A percentile compares a stretch with the other conserved stretches of the same genome.
Evolutionary conservation across 345 rosid species (phyloP).

Genomic region (Aegle marmelos): DNA sequence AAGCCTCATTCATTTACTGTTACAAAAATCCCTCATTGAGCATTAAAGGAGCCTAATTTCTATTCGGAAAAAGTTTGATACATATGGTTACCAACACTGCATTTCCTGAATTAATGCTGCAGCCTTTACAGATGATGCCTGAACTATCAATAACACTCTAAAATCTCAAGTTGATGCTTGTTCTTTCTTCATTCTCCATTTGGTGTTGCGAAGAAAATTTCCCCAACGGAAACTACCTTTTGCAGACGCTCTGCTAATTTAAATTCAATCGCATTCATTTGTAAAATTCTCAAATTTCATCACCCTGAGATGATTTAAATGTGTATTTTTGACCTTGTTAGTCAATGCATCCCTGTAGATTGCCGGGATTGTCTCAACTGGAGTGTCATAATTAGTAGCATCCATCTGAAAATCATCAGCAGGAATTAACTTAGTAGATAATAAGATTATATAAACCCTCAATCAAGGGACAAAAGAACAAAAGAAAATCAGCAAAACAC

Average conservation of each 20-base stretch:
- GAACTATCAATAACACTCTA: background rate
- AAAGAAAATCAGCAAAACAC: background rate
- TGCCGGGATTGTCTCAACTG: background rate
- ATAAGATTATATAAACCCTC: background rate
- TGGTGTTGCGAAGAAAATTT: background rate
- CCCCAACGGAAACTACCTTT: background rate
- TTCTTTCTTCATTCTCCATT: background rate
- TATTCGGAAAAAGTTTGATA: too few species aligned
- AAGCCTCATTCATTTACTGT: background rate
- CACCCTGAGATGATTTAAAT: background rate
- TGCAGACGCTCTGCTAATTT: background rate
- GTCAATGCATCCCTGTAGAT: background rate
- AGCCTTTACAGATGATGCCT: background rate
- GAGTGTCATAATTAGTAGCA: background rate
- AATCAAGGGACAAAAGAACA: background rate
- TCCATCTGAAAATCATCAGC: background rate
- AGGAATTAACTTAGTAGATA: background rate
- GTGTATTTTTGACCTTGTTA: background rate
- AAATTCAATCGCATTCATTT: background rate
- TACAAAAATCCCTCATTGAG: background rate
- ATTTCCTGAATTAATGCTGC: background rate
- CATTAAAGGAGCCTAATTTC: too few species aligned
- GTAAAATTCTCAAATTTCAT: background rate
- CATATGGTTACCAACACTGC: background rate
- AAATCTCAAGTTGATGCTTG: background rate